Conservation (phyloP, 2,329 filamentous ascomycete genomes). For the Cladosporium sp. region DNA sequence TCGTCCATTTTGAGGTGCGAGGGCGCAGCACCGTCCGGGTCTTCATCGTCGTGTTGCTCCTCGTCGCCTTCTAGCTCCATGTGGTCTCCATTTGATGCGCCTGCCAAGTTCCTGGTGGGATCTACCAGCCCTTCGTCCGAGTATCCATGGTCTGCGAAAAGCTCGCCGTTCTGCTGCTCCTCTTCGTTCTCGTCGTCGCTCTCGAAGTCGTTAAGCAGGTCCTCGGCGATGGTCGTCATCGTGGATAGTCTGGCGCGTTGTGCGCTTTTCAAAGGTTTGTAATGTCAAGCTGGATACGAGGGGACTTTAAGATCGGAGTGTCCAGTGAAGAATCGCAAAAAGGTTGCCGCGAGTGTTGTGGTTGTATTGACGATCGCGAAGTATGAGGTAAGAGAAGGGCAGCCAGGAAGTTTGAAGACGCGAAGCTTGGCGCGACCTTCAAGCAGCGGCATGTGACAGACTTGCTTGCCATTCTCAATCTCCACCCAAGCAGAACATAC, state of each 20-base stretch:
- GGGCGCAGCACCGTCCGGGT: conserved; percentile 50
- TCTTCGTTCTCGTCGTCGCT: conserved; percentile 71
- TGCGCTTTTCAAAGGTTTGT: not conserved
- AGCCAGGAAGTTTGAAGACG: conserved; percentile 7
- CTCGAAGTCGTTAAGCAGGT: conserved; percentile 88
- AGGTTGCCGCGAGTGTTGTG: not conserved
- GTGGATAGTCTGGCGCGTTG: conserved; percentile 21
- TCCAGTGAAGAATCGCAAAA: not conserved
- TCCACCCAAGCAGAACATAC: too few relatives aligned
- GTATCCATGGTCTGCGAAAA: conserved; percentile 50
- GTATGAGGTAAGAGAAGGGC: conserved; percentile 16
- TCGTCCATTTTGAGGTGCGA: conserved; percentile 47
- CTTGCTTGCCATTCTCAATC: not conserved
- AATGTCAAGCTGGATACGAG: not conserved
- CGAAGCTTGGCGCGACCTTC: conserved; percentile 6
- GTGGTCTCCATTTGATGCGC: conserved; percentile 12
- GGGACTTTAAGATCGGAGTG: not conserved
- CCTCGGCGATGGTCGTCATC: conserved; percentile 91
- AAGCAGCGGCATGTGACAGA: conserved; percentile 14
- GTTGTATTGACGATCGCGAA: not conserved
- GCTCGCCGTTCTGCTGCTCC: conserved; percentile 38
- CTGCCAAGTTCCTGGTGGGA: conserved; percentile 32
- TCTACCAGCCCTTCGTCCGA: conserved; percentile 14
- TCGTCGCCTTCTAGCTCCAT: conserved; percentile 47
- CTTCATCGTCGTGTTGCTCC: conserved; percentile 62